A percentile compares a stretch with the other conserved stretches of the same genome.
These are phyloP conservation scores for Yarrowia deformans DNA, from an alignment of 805 yeast species.

Conservation along the genomic window DNA sequence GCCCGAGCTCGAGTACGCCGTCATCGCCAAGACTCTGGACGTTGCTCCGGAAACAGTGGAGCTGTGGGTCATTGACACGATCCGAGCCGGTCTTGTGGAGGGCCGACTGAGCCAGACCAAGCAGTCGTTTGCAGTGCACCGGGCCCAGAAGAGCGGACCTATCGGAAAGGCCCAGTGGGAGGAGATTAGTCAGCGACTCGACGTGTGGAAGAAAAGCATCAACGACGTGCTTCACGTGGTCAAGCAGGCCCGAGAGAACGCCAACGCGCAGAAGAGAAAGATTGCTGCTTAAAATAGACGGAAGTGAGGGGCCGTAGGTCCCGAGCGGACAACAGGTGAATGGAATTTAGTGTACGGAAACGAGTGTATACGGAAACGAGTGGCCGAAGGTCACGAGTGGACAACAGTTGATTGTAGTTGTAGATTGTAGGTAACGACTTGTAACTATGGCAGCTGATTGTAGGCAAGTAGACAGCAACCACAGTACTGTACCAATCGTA, in stretches of 20 bases:
- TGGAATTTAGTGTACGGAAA: no score
- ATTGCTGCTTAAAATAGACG: constrained; percentile 8
- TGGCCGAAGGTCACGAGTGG: no score
- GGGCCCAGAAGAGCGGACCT: constrained; percentile 51
- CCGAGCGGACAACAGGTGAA: no score
- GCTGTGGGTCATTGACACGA: constrained; percentile 53
- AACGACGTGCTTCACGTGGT: constrained; percentile 48
- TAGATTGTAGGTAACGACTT: no score
- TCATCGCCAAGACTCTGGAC: constrained; percentile 49
- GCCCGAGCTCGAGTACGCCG: constrained; percentile 48
- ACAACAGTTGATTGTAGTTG: no score
- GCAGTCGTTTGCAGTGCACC: constrained; percentile 51
- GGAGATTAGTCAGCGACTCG: constrained; percentile 48
- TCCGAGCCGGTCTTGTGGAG: constrained; percentile 53
- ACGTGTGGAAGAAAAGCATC: constrained; percentile 51
- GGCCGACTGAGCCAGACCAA: constrained; percentile 55
- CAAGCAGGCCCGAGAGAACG: constrained; percentile 46
- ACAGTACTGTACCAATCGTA: no score
- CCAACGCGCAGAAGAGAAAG: constrained; percentile 42
- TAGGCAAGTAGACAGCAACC: no score
- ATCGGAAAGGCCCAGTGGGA: constrained; percentile 53
- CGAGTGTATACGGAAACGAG: no score
- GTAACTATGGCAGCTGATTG: no score
- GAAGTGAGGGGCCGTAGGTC: no score
- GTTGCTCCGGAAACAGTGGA: constrained; percentile 51